Evolutionary conservation across 2,329 filamentous ascomycete species (phyloP), one percentile per base, ranked within the genome.

Genomic region (Trichophyton simii): DNA sequence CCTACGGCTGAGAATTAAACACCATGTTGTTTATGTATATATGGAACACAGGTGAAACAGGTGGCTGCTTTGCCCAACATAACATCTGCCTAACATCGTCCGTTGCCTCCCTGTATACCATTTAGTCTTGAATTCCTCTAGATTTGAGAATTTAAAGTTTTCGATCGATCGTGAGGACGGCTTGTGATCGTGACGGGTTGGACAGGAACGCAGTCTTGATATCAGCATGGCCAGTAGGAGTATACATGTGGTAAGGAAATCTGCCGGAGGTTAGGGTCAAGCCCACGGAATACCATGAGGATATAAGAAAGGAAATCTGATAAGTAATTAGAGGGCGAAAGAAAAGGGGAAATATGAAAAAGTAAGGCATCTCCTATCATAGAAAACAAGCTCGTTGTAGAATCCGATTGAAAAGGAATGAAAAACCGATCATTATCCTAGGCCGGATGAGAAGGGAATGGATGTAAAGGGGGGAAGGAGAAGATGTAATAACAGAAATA

Each of bases 401-500:
- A 52, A 28, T 54, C 42, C 44, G 36, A 28, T 54, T 63, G 42
- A 60, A 66, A 62, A 66, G 63, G 63, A 66, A 64, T 59, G 63
- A 57, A 62, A 31, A 65, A 64, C 50, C 58, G 57, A 62, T 57
- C 57, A 57, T 61, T 11, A 36, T 42, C 31, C 59, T 54, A 48
- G 44, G 58, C 59, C 54, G 58, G 41, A 54, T 52, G 38, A 60
- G 42, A 54, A 60, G 48, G 60, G 48, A 58, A 4, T 18, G 41
- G n/a, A 44, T 8, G 41, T 18, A 44, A 58, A 65, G 62, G 60
- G 62, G 58, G 59, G 59, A 58, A 60, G 48, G 61, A 34, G 34
- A 38, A 38, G 34, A 13, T 38, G 34, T 38, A 38, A 63, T 66
- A 63, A 62, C 63, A 61, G 65, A 61, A 66, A 66, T 62, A 62